Percentiles rank a stretch among this genome's conserved stretches.
phyloP scores from a whole-genome alignment of 1,139 yeast species.

The Suhomyces choctaworum region DNA sequence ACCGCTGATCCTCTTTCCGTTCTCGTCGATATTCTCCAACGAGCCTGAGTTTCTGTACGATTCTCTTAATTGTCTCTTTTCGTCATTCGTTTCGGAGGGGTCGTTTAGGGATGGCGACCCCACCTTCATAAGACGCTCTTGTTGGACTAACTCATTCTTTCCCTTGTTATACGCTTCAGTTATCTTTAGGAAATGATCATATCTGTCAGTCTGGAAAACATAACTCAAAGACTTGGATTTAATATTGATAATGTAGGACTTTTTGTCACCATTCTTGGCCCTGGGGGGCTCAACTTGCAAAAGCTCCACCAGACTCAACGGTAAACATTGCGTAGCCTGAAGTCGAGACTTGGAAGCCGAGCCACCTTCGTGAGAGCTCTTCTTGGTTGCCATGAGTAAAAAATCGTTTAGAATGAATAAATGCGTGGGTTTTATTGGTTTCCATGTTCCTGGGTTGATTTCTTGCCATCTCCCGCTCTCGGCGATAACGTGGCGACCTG shows the following conservation, averaged over 20 bases:
- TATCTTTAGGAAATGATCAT: slow-evolving; percentile 59
- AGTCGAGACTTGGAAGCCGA: slow-evolving; percentile 35
- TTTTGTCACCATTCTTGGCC: slow-evolving; percentile 24
- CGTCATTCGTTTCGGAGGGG: slow-evolving; percentile 26
- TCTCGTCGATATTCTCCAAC: slow-evolving; percentile 27
- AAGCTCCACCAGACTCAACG: slow-evolving; percentile 62
- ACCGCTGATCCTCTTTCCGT: slow-evolving; percentile 31
- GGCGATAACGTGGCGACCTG: slow-evolving; percentile 79
- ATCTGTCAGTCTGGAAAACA: slow-evolving; percentile 65
- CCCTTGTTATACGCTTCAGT: slow-evolving; percentile 64
- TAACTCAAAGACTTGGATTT: slow-evolving; percentile 51
- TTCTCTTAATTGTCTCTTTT: slow-evolving; percentile 42
- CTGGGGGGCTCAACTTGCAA: slow-evolving; percentile 34
- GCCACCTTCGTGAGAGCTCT: slow-evolving; percentile 32
- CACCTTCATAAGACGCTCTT: slow-evolving; percentile 46
- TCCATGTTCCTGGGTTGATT: slow-evolving; percentile 83
- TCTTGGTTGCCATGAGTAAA: slow-evolving; percentile 69
- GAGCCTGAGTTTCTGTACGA: slow-evolving; percentile 42
- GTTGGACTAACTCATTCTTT: slow-evolving; percentile 55
- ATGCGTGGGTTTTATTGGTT: slow-evolving; percentile 75
- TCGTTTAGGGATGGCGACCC: slow-evolving; percentile 17
- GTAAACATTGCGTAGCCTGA: slow-evolving; percentile 81
- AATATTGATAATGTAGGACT: slow-evolving; percentile 46
- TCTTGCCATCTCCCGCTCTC: slow-evolving; percentile 89
- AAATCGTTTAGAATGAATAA: slow-evolving; percentile 78